These are phyloP conservation scores for Eucalyptus camaldulensis DNA, from an alignment of 345 rosid genomes.

Conservation along the genomic window DNA sequence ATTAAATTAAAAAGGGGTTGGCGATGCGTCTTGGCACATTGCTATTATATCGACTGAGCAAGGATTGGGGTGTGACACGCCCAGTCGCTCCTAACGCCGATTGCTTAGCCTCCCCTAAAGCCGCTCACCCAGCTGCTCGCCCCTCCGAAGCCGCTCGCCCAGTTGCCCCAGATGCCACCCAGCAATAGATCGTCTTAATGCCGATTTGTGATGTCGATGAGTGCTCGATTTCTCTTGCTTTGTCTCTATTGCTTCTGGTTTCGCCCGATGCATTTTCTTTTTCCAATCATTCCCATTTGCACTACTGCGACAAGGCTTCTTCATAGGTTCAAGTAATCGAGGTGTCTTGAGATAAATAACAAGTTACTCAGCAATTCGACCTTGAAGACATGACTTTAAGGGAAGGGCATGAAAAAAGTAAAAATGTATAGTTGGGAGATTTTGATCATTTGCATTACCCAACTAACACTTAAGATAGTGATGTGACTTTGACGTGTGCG, in stretches of 20 bases:
- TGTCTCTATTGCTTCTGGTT: too few species aligned
- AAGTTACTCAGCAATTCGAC: neutral
- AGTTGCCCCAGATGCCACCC: accelerated
- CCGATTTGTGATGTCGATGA: too few species aligned
- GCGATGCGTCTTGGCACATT: too few species aligned
- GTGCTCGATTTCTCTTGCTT: too few species aligned
- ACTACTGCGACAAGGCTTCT: neutral
- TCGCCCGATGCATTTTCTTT: too few species aligned
- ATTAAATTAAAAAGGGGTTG: too few species aligned
- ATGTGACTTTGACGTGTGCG: neutral
- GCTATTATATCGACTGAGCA: too few species aligned
- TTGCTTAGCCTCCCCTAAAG: too few species aligned
- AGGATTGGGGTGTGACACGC: too few species aligned
- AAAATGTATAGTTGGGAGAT: neutral
- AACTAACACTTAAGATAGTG: neutral
- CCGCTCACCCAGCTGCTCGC: too few species aligned
- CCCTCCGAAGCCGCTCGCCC: too few species aligned
- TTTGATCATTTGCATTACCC: neutral
- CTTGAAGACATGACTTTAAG: neutral
- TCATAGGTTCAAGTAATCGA: neutral
- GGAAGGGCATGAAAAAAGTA: neutral
- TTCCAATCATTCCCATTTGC: neutral
- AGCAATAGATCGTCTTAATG: accelerated
- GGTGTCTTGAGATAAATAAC: neutral
- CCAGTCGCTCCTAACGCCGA: accelerated